Conservation (phyloP, 768 basidiomycete genomes). For the Leccinum pellstonianum region DNA sequence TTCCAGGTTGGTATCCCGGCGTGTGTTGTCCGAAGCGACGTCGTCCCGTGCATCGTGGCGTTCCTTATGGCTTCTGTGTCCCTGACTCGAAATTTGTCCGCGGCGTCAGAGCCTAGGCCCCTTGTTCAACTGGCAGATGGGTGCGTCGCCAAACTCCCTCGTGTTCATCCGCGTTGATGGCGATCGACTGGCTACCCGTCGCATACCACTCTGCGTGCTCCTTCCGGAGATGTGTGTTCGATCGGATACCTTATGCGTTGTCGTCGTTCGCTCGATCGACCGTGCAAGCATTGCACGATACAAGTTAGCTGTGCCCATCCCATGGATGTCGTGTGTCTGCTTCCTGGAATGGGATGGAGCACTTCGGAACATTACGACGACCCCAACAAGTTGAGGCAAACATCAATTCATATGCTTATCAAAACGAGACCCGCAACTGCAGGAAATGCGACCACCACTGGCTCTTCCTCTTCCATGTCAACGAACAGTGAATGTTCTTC, state of each 20-base stretch:
- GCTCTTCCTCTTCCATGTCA: constrained; percentile 3
- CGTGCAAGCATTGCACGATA: neutral
- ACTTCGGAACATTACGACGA: no score
- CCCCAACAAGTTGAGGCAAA: no score
- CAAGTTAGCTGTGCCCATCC: no score
- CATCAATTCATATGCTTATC: constrained; percentile 25
- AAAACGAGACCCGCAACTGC: constrained; percentile 9
- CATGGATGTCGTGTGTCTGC: no score
- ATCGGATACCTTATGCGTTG: neutral
- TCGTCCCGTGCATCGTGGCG: constrained; percentile 6
- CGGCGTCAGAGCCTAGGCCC: constrained; percentile 6
- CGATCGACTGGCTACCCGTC: neutral
- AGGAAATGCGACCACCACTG: neutral
- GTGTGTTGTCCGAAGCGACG: neutral
- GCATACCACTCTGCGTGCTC: neutral
- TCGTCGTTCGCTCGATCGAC: neutral
- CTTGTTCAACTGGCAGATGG: neutral
- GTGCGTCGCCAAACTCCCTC: constrained; percentile 5
- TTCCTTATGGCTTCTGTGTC: neutral
- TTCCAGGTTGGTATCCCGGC: neutral
- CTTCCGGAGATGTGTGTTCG: neutral
- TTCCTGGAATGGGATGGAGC: no score
- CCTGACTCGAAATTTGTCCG: constrained; percentile 4
- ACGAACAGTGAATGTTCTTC: constrained; percentile 11
- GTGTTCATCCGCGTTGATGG: constrained; percentile 9